These are phyloP conservation scores for Annulohypoxylon stygium DNA, from an alignment of 495 filamentous ascomycete genomes.

Conservation along the genomic window DNA sequence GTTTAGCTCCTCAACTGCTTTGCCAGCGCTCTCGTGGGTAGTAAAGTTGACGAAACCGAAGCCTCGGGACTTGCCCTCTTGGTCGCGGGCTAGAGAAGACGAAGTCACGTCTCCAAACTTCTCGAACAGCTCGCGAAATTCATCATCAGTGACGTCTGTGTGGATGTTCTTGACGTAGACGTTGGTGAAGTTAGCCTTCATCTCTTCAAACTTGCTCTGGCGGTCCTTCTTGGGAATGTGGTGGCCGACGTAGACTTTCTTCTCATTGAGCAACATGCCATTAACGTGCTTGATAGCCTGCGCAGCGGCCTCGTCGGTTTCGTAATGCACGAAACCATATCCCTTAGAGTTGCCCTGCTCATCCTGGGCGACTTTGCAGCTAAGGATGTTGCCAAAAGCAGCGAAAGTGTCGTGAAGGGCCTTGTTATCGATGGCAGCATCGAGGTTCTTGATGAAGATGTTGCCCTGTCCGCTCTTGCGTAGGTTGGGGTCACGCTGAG, in stretches of 20 bases:
- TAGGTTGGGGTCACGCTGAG: constrained; percentile 97
- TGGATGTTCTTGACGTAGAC: constrained; percentile 99
- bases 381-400: constrained; percentile 98
- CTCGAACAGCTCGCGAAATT: constrained; percentile 94
- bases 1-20: constrained; percentile 92
- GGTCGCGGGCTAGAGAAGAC: constrained; percentile 90
- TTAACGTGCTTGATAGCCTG: constrained; percentile 99
- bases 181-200: constrained; percentile 99
- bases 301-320: constrained; percentile 96
- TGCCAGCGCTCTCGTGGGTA: constrained; percentile 87
- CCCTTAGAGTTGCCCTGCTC: constrained; percentile 96
- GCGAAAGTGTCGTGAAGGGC: constrained; percentile 99
- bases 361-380: constrained; percentile 99
- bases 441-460: constrained; percentile 99
- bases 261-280: constrained; percentile 99
- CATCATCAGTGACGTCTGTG: constrained; percentile 86
- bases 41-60: constrained; percentile 99
- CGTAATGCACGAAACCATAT: constrained; percentile 99
- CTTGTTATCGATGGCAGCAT: constrained; percentile 99
- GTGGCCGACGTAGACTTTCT: constrained; percentile 99
- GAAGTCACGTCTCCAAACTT: constrained; percentile 94
- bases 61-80: constrained; percentile 92
- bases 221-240: constrained; percentile 99
- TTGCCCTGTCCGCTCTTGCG: constrained; percentile 99
- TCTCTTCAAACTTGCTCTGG: constrained; percentile 99